Evolutionary conservation across 495 filamentous ascomycete species (phyloP).

Genomic region (Penicillium nucicola): DNA sequence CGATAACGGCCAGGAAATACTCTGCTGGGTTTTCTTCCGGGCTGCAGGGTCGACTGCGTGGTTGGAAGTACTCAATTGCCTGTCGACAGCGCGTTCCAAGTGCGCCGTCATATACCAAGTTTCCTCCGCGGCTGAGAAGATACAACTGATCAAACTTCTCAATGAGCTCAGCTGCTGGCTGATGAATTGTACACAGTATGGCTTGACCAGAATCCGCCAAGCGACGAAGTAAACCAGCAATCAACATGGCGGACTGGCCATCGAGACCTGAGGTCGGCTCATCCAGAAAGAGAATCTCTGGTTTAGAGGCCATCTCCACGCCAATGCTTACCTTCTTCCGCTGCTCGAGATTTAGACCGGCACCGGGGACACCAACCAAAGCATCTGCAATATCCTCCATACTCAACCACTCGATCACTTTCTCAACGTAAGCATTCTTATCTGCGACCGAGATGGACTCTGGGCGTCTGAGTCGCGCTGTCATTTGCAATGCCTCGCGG

Average conservation of each 20-base stretch:
- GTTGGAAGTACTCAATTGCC: constrained; percentile 41
- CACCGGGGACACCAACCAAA: constrained; percentile 27
- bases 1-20: constrained; percentile 61
- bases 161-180: constrained; percentile 42
- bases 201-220: constrained; percentile 55
- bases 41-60: constrained; percentile 31
- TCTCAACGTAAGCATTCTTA: constrained; percentile 34
- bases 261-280: constrained; percentile 70
- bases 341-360: constrained; percentile 34
- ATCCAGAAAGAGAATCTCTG: constrained; percentile 51
- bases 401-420: constrained; percentile 28
- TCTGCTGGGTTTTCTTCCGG: constrained; percentile 59
- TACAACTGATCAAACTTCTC: constrained; percentile 56
- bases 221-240: constrained; percentile 64
- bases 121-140: constrained; percentile 48
- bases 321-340: constrained; percentile 64
- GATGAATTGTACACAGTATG: constrained; percentile 66
- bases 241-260: constrained; percentile 61
- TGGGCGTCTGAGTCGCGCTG: constrained; percentile 42
- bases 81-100: constrained; percentile 29
- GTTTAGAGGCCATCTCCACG: constrained; percentile 72
- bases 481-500: constrained; percentile 47
- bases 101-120: constrained; percentile 53
- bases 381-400: constrained; percentile 30
- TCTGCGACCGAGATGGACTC: constrained; percentile 24